Base-by-base conservation (phyloP, 805 yeast genomes). In the Yamadazyma endophytica region DNA sequence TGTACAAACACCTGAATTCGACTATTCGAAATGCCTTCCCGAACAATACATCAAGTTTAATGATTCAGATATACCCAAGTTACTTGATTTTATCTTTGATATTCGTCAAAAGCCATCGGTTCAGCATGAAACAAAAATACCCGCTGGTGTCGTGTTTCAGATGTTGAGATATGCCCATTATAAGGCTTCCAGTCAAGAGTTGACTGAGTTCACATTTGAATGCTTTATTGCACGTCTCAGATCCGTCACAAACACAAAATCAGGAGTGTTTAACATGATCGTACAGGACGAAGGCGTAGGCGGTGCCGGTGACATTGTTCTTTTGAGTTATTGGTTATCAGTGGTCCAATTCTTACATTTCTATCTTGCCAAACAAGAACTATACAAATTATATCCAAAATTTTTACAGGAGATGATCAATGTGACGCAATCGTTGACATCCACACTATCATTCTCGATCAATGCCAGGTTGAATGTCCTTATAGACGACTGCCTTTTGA, bases 251-350 rank as follows among this genome's bases (percentile, higher is more conserved):
- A 67, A 75, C 31, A 72, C 83, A 1, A 74, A 71, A 40, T 70
- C 82, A 12, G 85, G 84, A 1, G 75, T 73, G 8, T 68, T 70
- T 39, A 62, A 69, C 24, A 59, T 64, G 61, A 64, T 63, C 4
- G 39, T 51, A 9, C 47, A 39, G 27, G 51, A 49, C 25, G 55
- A 56, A 39, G 36, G 39, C 6, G 19, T 43, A 19, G 52, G 50
- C 4, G 67, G 63, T 5, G 57, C 68, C 20, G 82, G 79, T 19
- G 90, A 83, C 49, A 79, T 82, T 33, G 83, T 83, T 12, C 50
- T 70, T 24, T 70, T 81, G 39, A 81, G 95, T 30, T 90, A 87
- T 53, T 92, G 97, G 97, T 71, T 92, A 21, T 79, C 95, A 4
- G 81, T 83, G 16, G 52, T 83, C 26, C 83, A 84, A 37, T 79